phyloP scores from a whole-genome alignment of 371 early-diverging fungal species.

The Mucor indicus region DNA sequence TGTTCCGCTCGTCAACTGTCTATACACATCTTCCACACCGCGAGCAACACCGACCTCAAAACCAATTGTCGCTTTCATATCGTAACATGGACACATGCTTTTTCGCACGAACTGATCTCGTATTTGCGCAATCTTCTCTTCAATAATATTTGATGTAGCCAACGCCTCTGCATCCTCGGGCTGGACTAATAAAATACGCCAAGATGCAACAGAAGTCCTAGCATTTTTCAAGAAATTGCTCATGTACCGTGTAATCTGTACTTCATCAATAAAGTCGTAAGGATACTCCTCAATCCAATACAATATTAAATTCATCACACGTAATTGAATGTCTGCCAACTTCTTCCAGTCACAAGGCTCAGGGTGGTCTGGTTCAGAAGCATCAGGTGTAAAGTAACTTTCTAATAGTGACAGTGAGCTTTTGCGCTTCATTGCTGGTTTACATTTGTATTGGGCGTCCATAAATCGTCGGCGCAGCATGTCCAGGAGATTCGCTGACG shows the following conservation, averaged over 20 bases:
- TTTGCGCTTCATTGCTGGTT: too few species aligned
- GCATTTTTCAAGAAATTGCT: constrained; percentile 18
- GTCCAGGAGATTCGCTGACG: constrained; percentile 43
- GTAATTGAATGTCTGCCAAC: constrained; percentile 37
- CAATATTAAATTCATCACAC: constrained; percentile 53
- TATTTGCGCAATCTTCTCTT: constrained; percentile 19
- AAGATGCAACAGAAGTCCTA: too few species aligned
- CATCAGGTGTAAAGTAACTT: constrained; percentile 7
- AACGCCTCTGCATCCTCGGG: too few species aligned
- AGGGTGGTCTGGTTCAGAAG: too few species aligned
- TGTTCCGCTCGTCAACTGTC: constrained; percentile 21
- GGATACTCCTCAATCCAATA: constrained; percentile 66
- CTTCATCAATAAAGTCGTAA: constrained; percentile 67
- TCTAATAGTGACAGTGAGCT: constrained; percentile 9
- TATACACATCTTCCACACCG: constrained; percentile 28
- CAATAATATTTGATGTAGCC: too few species aligned
- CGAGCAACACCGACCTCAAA: constrained; percentile 25
- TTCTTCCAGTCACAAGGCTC: constrained; percentile 48
- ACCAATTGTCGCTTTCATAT: constrained; percentile 29
- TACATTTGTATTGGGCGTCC: constrained; percentile 20
- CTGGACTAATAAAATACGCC: too few species aligned
- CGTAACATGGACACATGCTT: constrained; percentile 35
- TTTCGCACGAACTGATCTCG: constrained; percentile 23
- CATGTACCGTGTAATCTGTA: constrained; percentile 37
- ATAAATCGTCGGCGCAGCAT: constrained; percentile 48